These are phyloP conservation scores for Viola odorata DNA, from an alignment of 345 rosid species.

Conservation along the genomic window DNA sequence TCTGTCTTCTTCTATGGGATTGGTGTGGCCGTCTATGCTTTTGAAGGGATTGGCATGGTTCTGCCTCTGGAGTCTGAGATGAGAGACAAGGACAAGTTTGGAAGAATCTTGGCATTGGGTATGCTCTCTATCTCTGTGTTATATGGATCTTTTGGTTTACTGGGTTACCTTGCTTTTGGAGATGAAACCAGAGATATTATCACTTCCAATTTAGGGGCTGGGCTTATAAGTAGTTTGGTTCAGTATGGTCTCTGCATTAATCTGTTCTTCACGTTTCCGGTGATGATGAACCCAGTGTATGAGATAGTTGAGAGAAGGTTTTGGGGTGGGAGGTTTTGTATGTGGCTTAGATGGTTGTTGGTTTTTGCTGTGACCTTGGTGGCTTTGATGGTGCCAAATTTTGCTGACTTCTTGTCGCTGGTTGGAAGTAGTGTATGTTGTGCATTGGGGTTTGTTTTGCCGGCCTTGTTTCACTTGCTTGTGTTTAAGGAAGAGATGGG, in stretches of 20 bases:
- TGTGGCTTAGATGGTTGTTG: constrained; percentile 73
- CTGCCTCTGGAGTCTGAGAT: constrained; percentile 67
- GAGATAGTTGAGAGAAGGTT: constrained; percentile 78
- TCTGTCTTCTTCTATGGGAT: constrained; percentile 67
- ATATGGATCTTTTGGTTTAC: constrained; percentile 58
- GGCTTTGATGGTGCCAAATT: constrained; percentile 75
- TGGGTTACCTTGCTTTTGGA: constrained; percentile 85
- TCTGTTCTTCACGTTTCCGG: constrained; percentile 82
- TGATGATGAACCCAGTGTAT: constrained; percentile 92
- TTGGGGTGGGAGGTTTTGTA: constrained; percentile 50
- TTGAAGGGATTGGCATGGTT: constrained; percentile 79
- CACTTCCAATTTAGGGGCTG: constrained; percentile 66
- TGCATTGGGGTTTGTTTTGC: constrained; percentile 71
- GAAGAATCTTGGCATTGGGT: constrained; percentile 40
- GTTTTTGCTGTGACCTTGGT: constrained; percentile 58
- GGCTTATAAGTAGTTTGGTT: constrained; percentile 53
- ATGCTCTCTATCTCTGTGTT: constrained; percentile 54
- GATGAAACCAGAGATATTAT: constrained; percentile 61
- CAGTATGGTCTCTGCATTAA: constrained; percentile 77
- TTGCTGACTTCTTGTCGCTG: constrained; percentile 76
- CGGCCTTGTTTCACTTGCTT: constrained; percentile 68
- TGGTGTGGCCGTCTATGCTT: constrained; percentile 75
- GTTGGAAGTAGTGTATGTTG: constrained; percentile 91
- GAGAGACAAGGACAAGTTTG: constrained; percentile 54
- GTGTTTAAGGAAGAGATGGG: constrained; percentile 77